Evolutionary conservation across 345 rosid genomes (phyloP), one percentile per base, ranked within the genome.

Genomic region (Noccaea caerulescens): DNA sequence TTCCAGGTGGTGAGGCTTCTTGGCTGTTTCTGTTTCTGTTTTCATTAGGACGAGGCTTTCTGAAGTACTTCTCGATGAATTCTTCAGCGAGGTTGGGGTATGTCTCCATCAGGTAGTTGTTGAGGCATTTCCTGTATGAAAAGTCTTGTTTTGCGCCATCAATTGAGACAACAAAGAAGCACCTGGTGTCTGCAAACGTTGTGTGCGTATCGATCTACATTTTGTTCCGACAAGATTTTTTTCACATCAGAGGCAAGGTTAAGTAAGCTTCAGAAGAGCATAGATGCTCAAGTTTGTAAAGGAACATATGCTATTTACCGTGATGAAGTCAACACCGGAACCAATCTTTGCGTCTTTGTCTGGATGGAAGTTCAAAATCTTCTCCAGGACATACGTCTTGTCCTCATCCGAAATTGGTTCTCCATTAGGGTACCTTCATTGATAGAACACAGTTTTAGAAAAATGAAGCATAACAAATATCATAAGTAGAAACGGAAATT

Each of bases 111-210:
- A 94, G 18, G 36, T 76, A 83, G 64, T 78, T 84, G 51, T 85
- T 88, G 11, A 94, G 65, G 50, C 89, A 91, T 49, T 94, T 94
- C 5, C 78, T 81, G 79, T 88, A 94, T 0, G 98, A 94, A 68
- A 94, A 91, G 66, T 94, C 99, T 36, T 82, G 84, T 66, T 74
- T 82, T 7, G 71, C 23, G 43, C 98, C 96, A 66, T 88, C 95
- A 1, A 84, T 84, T 5, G 89, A 79, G 59, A 90, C 92, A 20
- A 85, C 83, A 58, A 68, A 91, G 71, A 94, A 80, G 83, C 99
- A 94, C 75, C 93, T 83, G 79, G 69, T 85, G 0, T 85, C 92
- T 25, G 54, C 44, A 70, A 85, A 89, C 30, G 27, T 80, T 10
- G 75, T 74, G 72, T 91, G 98, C 80, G 78, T 86, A 79, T 72